Evolutionary conservation across 805 yeast genomes (phyloP), one percentile per base, ranked within the genome.

Genomic region (Wickerhamomyces chambardii): DNA sequence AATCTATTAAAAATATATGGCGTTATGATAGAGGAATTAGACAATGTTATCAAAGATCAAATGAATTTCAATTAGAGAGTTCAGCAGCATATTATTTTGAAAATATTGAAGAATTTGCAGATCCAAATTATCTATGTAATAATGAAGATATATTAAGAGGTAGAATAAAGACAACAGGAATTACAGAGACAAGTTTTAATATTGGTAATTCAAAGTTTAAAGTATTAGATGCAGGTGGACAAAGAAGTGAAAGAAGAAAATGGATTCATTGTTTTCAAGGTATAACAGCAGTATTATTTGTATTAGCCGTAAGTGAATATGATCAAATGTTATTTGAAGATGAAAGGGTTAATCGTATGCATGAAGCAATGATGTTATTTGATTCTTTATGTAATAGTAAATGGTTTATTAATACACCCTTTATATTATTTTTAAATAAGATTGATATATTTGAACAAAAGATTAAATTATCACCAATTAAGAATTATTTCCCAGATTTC

Each of bases 221-320:
- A 49, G 84, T 92, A 29, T 62, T 87, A 30, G 98, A 92, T 65
- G 97, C 96, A 4, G 98, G 98, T 35, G 98, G 98, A 2, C 97
- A 89, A 60, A 63, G 96, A 41, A 75, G 85, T 16, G 97, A 89
- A 55, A 69, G 97, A 41, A 76, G 81, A 47, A 89, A 89, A 55
- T 89, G 97, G 97, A 84, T 89, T 42, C 95, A 87, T 52, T 85
- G 95, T 51, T 89, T 89, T 58, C 92, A 89, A 50, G 85, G 83
- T 42, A 84, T 90, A 33, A 82, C 95, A 1, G 84, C 94, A 4
- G 81, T 94, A 1, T 56, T 90, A 28, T 92, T 86, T 56, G 95
- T 90, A 7, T 70, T 84, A 15, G 96, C 97, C 0, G 78, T 86
- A 18, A 76, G 86, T 32, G 98, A 92, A 61, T 92, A 85, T 56